Evolutionary conservation across 2,329 filamentous ascomycete genomes (phyloP).

Genomic region (Orbilia ellipsospora): DNA sequence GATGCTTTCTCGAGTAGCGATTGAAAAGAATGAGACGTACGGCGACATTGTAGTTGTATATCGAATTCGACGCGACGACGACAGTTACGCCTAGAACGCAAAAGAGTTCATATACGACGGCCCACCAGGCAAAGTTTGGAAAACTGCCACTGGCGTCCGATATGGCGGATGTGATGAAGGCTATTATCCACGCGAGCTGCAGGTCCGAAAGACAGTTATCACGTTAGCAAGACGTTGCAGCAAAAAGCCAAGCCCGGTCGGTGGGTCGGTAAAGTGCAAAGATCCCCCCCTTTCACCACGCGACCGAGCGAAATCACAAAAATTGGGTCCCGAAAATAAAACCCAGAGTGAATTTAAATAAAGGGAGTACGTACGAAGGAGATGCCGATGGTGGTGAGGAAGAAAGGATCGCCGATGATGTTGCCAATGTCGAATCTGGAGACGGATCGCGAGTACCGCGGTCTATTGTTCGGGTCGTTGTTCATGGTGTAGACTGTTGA

Average conservation of each 20-base stretch:
- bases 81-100: conserved; percentile 82
- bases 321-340: too few relatives aligned
- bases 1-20: too few relatives aligned
- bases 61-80: conserved; percentile 84
- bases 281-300: too few relatives aligned
- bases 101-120: conserved; percentile 84
- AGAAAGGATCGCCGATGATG: conserved; percentile 95
- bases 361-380: conserved; percentile 74
- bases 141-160: conserved; percentile 71
- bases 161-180: conserved; percentile 86
- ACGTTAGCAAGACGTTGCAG: neutral
- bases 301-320: too few relatives aligned
- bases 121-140: conserved; percentile 93
- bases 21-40: conserved; percentile 63
- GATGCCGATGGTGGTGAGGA: conserved; percentile 92
- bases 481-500: conserved; percentile 51
- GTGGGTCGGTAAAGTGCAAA: too few relatives aligned
- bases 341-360: neutral
- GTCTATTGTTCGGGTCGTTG: conserved; percentile 28
- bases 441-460: conserved; percentile 51
- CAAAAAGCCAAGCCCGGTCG: neutral
- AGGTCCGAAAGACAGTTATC: conserved; percentile 27
- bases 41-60: conserved; percentile 90
- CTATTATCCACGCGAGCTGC: conserved; percentile 94
- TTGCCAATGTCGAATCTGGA: conserved; percentile 80